Percentiles rank a stretch among this genome's conserved stretches.
Conservation (phyloP, 2,329 filamentous ascomycete genomes). For the Phialophora macrospora region DNA sequence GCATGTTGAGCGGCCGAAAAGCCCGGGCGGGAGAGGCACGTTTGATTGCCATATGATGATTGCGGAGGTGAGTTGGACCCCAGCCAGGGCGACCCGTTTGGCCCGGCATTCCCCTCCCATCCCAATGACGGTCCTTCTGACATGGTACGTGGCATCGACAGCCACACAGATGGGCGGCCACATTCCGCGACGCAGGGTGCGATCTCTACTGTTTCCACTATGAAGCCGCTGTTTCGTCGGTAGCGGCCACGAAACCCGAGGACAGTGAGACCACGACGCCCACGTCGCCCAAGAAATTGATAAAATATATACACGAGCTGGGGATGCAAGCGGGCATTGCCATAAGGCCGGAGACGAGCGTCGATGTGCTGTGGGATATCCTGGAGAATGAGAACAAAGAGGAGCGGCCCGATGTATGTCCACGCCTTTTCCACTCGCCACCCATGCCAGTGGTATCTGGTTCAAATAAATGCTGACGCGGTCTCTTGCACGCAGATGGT, state of each 20-base stretch:
- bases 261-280: constrained; percentile 66
- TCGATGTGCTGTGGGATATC: constrained; percentile 91
- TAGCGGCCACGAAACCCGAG: constrained; percentile 79
- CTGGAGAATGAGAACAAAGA: constrained; percentile 72
- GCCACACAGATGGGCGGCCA: constrained; percentile 98
- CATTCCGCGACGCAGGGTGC: constrained; percentile 91
- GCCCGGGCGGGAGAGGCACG: constrained; percentile 77
- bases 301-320: constrained; percentile 85
- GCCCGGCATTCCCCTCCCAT: too few relatives aligned
- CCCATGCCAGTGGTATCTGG: neutral
- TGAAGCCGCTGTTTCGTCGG: constrained; percentile 84
- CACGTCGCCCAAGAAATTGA: constrained; percentile 82
- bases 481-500: constrained; percentile 72
- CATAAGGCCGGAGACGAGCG: constrained; percentile 88
- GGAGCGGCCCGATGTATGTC: constrained; percentile 85
- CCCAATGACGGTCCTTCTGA: neutral
- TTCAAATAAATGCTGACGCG: constrained; percentile 16
- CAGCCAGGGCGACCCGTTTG: neutral
- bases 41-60: constrained; percentile 99
- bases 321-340: constrained; percentile 92
- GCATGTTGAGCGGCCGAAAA: constrained; percentile 76
- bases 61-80: constrained; percentile 70
- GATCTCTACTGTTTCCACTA: constrained; percentile 99
- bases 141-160: constrained; percentile 44
- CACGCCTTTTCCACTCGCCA: neutral